These are phyloP conservation scores for Ogataea philodendri DNA, from an alignment of 805 yeast genomes.

Conservation along the genomic window DNA sequence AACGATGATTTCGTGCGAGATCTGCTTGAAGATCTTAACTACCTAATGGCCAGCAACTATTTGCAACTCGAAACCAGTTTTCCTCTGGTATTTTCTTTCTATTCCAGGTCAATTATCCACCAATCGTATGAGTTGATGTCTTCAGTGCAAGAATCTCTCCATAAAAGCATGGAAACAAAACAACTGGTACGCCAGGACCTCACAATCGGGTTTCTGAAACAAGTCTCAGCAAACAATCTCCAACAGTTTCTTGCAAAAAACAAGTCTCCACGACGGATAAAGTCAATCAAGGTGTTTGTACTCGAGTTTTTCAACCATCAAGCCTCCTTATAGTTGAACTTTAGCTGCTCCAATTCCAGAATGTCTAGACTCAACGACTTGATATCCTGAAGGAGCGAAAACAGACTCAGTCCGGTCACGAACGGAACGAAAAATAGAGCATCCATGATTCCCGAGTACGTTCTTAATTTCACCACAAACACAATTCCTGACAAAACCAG, in stretches of 20 bases:
- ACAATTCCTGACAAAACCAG: slow-evolving; percentile 10
- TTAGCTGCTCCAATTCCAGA: slow-evolving; percentile 22
- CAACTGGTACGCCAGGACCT: slow-evolving; percentile 22
- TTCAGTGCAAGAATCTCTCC: slow-evolving; percentile 20
- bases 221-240: slow-evolving; percentile 15
- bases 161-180: slow-evolving; percentile 18
- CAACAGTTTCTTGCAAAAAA: slow-evolving; percentile 9
- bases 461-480: slow-evolving; percentile 11
- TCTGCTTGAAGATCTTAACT: slow-evolving; percentile 27
- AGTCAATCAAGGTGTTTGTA: slow-evolving; percentile 9
- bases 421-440: slow-evolving; percentile 29
- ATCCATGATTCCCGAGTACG: slow-evolving; percentile 17
- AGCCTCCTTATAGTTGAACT: slow-evolving; percentile 34
- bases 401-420: slow-evolving; percentile 20
- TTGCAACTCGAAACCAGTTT: slow-evolving; percentile 22
- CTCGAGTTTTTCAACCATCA: slow-evolving; percentile 25
- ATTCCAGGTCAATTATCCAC: slow-evolving; percentile 22
- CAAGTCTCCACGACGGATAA: slow-evolving; percentile 8
- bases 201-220: slow-evolving; percentile 27
- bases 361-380: slow-evolving; percentile 21
- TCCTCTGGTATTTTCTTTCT: slow-evolving; percentile 33
- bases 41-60: slow-evolving; percentile 25
- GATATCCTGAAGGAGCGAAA: slow-evolving; percentile 20
- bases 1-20: slow-evolving; percentile 4
- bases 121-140: slow-evolving; percentile 17